Evolutionary conservation across 1,284 basidiomycete species (phyloP).

Genomic region (Pholiota adiposa): DNA sequence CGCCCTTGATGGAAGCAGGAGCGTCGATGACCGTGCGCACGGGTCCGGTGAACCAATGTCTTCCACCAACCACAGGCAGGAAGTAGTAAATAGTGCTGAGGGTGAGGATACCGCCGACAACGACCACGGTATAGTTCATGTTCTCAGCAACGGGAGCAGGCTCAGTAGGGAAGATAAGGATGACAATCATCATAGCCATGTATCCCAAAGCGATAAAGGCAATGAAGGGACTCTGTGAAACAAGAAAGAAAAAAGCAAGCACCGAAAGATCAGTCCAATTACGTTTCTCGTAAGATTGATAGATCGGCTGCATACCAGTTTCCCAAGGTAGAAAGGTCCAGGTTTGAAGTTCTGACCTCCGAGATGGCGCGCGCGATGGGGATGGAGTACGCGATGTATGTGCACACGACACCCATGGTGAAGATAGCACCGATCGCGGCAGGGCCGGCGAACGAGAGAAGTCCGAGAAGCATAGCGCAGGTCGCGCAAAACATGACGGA

Average conservation of each 20-base stretch:
- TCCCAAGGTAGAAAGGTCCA: constrained; percentile 66
- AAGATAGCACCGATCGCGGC: constrained; percentile 69
- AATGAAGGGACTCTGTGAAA: constrained; percentile 50
- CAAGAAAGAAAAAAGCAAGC: no score
- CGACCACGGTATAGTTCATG: constrained; percentile 72
- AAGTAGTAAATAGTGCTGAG: constrained; percentile 63
- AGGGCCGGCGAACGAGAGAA: constrained; percentile 64
- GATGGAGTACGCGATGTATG: constrained; percentile 65
- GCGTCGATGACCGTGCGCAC: constrained; percentile 28
- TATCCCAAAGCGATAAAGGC: constrained; percentile 53
- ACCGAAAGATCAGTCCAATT: not conserved
- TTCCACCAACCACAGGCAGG: constrained; percentile 64
- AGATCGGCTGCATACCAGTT: constrained; percentile 43
- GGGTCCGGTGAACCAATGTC: constrained; percentile 70
- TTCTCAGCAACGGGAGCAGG: constrained; percentile 42
- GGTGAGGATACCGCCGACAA: constrained; percentile 51
- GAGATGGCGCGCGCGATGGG: constrained; percentile 51
- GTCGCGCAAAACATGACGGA: constrained; percentile 62
- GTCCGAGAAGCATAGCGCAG: constrained; percentile 49
- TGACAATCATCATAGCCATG: constrained; percentile 60
- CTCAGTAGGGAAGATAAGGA: constrained; percentile 64
- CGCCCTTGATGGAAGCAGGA: not conserved
- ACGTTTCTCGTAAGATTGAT: not conserved
- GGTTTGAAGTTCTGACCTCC: constrained; percentile 54
- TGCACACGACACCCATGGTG: constrained; percentile 53